Percentiles rank a stretch among this genome's conserved stretches.
These are phyloP conservation scores for Blastocladiella britannica DNA, from an alignment of 192 early-diverging fungal genomes.

Conservation along the genomic window DNA sequence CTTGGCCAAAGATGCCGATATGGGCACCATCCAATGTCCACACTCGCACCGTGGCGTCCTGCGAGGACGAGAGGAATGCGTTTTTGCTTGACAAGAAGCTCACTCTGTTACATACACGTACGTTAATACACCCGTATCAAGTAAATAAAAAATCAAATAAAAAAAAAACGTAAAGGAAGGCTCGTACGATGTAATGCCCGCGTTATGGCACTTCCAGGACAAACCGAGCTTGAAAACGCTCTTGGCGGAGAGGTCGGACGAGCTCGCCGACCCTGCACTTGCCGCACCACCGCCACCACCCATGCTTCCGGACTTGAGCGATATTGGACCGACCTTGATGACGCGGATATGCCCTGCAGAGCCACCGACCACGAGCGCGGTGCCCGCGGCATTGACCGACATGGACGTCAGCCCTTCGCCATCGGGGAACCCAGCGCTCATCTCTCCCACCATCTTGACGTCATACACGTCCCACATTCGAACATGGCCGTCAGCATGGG, in stretches of 20 bases:
- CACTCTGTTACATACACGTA: too few relatives aligned
- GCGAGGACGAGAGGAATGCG: background rate
- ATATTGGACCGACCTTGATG: constrained; percentile 1
- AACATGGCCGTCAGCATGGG: constrained; percentile 22
- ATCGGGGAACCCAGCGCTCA: constrained; percentile 8
- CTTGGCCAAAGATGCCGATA: constrained; percentile 7
- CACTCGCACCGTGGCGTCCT: background rate
- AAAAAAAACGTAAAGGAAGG: too few relatives aligned
- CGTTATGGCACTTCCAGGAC: too few relatives aligned
- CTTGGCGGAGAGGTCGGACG: too few relatives aligned
- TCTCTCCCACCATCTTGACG: constrained; percentile 24
- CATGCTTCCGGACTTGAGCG: too few relatives aligned
- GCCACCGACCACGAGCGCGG: constrained; percentile 21
- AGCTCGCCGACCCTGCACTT: too few relatives aligned
- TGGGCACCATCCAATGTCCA: constrained; percentile 2
- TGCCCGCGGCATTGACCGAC: constrained; percentile 16
- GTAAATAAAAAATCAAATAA: too few relatives aligned
- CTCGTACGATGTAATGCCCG: too few relatives aligned
- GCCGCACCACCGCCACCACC: too few relatives aligned
- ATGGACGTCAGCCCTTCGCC: constrained; percentile 29
- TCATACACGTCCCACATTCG: constrained; percentile 32
- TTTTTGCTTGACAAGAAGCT: background rate
- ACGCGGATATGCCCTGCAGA: constrained; percentile 25
- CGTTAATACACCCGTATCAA: too few relatives aligned
- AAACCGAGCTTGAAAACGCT: too few relatives aligned